phyloP scores from a whole-genome alignment of 352 stramenopile species.

The Globisporangium nunn region DNA sequence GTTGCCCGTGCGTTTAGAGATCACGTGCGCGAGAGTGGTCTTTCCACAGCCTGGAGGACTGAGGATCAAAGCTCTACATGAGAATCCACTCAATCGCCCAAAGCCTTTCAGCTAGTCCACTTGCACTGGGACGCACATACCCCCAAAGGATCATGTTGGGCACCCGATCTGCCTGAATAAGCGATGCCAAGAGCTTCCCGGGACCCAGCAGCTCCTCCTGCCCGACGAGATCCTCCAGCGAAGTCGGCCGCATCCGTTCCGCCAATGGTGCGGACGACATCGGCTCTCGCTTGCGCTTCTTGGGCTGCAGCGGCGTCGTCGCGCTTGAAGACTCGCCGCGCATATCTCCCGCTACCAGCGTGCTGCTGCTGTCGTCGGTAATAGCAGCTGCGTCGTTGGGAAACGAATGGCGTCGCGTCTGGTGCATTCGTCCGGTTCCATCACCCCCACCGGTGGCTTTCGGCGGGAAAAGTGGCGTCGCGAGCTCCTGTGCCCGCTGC shows the following conservation, averaged over 20 bases:
- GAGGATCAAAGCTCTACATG: neutral
- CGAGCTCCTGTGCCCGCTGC: slow-evolving; percentile 8
- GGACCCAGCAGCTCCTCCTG: slow-evolving; percentile 58
- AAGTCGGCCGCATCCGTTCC: slow-evolving; percentile 62
- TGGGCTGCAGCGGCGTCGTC: slow-evolving; percentile 15
- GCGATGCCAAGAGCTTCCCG: slow-evolving; percentile 47
- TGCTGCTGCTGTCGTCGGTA: neutral
- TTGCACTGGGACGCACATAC: slow-evolving; percentile 16
- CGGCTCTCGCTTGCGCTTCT: slow-evolving; percentile 45
- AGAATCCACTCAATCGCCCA: slow-evolving; percentile 2
- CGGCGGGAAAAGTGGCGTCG: slow-evolving; percentile 8
- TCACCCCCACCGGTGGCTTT: neutral
- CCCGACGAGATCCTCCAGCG: slow-evolving; percentile 55
- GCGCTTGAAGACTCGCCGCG: neutral
- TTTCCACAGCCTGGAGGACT: slow-evolving; percentile 83
- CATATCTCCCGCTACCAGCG: too few species aligned
- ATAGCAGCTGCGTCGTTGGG: neutral
- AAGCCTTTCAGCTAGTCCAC: neutral
- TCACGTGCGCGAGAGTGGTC: slow-evolving; percentile 76
- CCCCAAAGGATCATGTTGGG: slow-evolving; percentile 86
- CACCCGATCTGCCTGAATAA: slow-evolving; percentile 64
- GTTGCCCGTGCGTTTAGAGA: slow-evolving; percentile 52
- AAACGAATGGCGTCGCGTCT: slow-evolving; percentile 8
- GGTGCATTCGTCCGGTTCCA: neutral
- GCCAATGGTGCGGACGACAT: slow-evolving; percentile 43